Conservation (phyloP, 306 rosid species). For the Cicer chorassanicum region DNA sequence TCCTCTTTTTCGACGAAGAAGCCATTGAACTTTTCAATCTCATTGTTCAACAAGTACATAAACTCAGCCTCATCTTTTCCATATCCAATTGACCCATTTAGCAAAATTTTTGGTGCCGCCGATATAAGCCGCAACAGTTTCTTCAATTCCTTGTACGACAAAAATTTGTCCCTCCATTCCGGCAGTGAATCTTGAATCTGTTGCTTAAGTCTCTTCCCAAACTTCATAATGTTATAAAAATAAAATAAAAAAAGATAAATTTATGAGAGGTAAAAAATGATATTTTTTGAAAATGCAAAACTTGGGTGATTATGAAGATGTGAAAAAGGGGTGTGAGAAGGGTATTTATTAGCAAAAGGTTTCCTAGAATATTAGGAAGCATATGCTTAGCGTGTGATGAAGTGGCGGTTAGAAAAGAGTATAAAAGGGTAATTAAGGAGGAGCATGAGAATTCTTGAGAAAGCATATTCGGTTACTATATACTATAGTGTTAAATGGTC, state of each 20-base stretch:
- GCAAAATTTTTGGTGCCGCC: slow-evolving; percentile 45
- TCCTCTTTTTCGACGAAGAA: slow-evolving; percentile 88
- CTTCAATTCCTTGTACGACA: slow-evolving; percentile 90
- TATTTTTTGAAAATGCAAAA: not conserved
- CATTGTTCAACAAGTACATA: slow-evolving; percentile 70
- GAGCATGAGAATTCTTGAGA: slow-evolving; percentile 52
- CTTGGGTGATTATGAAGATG: slow-evolving; percentile 32
- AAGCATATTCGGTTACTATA: slow-evolving; percentile 75
- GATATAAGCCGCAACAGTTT: slow-evolving; percentile 62
- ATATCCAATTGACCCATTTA: slow-evolving; percentile 44
- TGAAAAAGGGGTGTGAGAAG: not conserved
- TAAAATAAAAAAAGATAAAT: not conserved
- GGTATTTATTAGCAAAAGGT: slow-evolving; percentile 49
- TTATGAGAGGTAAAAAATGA: not conserved
- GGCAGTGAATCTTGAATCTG: slow-evolving; percentile 75
- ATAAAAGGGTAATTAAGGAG: slow-evolving; percentile 49
- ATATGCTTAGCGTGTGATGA: slow-evolving; percentile 86
- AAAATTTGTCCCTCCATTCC: slow-evolving; percentile 75
- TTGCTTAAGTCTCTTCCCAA: slow-evolving; percentile 81
- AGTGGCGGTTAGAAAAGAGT: slow-evolving; percentile 57
- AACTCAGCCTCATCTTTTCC: slow-evolving; percentile 69
- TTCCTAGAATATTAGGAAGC: slow-evolving; percentile 69
- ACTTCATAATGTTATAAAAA: slow-evolving; percentile 57
- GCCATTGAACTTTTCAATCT: slow-evolving; percentile 83
- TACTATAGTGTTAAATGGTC: slow-evolving; percentile 40